Conservation (phyloP, 2,329 filamentous ascomycete genomes). For the Stachybotrys chartarum region DNA sequence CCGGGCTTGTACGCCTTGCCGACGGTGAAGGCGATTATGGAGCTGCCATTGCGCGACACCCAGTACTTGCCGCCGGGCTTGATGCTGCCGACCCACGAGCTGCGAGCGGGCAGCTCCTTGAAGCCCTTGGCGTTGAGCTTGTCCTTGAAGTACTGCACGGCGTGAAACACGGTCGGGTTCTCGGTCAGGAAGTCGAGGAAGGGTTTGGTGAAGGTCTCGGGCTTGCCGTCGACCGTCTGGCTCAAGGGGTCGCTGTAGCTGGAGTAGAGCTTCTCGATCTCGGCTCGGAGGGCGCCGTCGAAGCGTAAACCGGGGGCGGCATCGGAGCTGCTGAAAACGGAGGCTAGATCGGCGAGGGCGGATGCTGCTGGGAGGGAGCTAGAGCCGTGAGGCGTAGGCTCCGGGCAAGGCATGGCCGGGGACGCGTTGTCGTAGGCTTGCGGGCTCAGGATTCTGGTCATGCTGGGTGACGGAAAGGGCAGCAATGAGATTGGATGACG, state of each 20-base stretch:
- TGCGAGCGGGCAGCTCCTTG: slow-evolving; percentile 68
- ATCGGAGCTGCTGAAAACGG: too few species aligned
- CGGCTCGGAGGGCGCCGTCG: not conserved
- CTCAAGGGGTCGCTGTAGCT: slow-evolving; percentile 17
- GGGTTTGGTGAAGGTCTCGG: slow-evolving; percentile 68
- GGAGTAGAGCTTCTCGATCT: not conserved
- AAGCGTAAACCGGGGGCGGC: too few species aligned
- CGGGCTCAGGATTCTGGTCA: not conserved
- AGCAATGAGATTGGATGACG: not conserved
- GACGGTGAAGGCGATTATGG: slow-evolving; percentile 77
- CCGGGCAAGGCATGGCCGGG: not conserved
- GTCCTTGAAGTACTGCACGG: slow-evolving; percentile 69
- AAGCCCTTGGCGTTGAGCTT: slow-evolving; percentile 70
- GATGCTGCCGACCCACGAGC: slow-evolving; percentile 67
- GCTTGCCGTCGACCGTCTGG: slow-evolving; percentile 31
- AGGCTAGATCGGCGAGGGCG: not conserved
- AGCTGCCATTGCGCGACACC: slow-evolving; percentile 75
- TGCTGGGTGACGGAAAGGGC: not conserved
- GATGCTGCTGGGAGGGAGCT: not conserved
- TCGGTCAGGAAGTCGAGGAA: slow-evolving; percentile 82
- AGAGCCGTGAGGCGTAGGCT: not conserved
- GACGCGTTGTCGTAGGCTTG: not conserved
- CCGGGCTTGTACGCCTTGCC: slow-evolving; percentile 75
- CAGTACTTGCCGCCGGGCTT: slow-evolving; percentile 83
- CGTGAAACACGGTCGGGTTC: slow-evolving; percentile 91